A percentile compares a stretch with the other conserved stretches of the same genome.
Conservation (phyloP, 371 early-diverging fungal genomes). For the Phascolomyces articulosus region DNA sequence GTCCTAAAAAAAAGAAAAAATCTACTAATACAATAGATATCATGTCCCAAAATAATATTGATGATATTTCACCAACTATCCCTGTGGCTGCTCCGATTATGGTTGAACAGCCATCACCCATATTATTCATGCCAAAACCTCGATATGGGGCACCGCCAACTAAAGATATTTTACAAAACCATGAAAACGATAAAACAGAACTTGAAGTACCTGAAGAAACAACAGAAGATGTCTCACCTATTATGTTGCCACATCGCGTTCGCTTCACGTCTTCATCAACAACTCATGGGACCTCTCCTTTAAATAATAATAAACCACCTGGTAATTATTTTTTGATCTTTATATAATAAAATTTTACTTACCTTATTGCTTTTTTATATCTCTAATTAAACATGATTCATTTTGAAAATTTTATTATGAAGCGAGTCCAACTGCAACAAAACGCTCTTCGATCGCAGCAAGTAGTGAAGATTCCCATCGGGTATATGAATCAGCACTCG, state of each 20-base stretch:
- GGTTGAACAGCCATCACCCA: not conserved
- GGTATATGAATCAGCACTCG: slow-evolving; percentile 15
- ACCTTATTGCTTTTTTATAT: too few species aligned
- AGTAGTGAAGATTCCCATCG: slow-evolving; percentile 19
- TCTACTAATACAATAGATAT: not conserved
- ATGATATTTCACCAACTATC: not conserved
- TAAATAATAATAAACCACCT: not conserved
- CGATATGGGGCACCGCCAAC: slow-evolving; percentile 19
- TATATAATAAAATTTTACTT: too few species aligned
- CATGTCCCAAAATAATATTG: not conserved
- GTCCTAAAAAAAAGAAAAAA: slow-evolving; percentile 17
- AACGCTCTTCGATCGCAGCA: not conserved
- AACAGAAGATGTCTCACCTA: not conserved
- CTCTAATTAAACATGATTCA: too few species aligned
- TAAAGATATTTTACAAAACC: slow-evolving; percentile 8
- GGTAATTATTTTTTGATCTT: too few species aligned
- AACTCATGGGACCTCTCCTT: not conserved
- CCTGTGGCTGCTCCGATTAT: not conserved
- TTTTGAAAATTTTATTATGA: too few species aligned
- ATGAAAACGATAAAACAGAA: slow-evolving; percentile 19
- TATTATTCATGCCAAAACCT: slow-evolving; percentile 23
- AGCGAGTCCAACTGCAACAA: not conserved
- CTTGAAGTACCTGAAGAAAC: slow-evolving; percentile 2
- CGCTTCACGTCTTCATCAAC: not conserved
- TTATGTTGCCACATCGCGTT: not conserved